Base-by-base conservation (phyloP, 176 grass and related monocot genomes). In the Zoysia pacifica region DNA sequence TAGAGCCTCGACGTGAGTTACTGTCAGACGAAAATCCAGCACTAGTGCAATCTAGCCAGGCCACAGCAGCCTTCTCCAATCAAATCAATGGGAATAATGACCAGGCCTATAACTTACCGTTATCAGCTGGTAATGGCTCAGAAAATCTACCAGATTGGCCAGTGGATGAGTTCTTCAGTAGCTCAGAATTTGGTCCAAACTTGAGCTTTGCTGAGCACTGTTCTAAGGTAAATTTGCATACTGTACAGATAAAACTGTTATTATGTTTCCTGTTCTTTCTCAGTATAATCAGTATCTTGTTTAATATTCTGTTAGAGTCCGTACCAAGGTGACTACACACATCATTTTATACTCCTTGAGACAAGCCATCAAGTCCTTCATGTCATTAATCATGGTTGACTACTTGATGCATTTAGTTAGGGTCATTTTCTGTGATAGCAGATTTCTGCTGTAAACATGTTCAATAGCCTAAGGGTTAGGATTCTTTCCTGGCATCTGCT, bases 131-230 rank as follows among this genome's bases (percentile, higher is more conserved):
- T 49, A 82, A 65, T 70, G 83, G 80, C 47, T 47, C 85, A 69
- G 81, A 77, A 0, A 82, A 41, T 75, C 54, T 86, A 83, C 55
- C 77, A 43, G 86, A 89, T 71, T 94, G 92, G 92, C 86, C 68
- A 73, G 81, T 89, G 56, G 92, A 94, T 10, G 86, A 89, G 11
- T 85, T 87, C 69, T 91, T 94, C 52, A 72, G 39, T 58, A 86
- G 75, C 69, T 75, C 78, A 43, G 92, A 94, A 62, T 94, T 80
- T 80, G 73, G 86, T 48, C 58, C 80, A 73, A 83, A 77, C 68
- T 86, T 94, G 4, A 66, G 92, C 67, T 83, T 48, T 16, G 46
- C 39, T 68, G 14, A 5, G 38, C 35, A n/a, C 4, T 68, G 6
- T 58, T 5, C 0, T n/a, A 94, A 91, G 91, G 91, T 86, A 81